Base-by-base conservation (phyloP, 768 basidiomycete genomes). In the Tephrocybe rancida region DNA sequence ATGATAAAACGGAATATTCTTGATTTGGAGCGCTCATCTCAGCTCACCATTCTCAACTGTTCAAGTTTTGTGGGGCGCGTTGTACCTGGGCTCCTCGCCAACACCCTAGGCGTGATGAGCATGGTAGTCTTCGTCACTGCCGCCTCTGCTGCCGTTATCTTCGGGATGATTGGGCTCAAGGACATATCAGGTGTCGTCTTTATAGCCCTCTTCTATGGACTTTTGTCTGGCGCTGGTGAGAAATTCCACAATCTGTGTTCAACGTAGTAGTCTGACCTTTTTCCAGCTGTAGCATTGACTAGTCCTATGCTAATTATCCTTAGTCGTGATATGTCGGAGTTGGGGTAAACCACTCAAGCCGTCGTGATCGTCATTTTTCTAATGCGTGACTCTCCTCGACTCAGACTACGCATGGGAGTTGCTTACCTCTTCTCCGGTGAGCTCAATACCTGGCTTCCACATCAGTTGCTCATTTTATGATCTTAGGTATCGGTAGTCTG, bases 131-230 rank as follows among this genome's bases (percentile, higher is more conserved):
- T 64, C 0, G 58, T 64, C 3, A 64, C 63, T n/a, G 52, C 66
- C 11, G 56, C 57, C 22, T 70, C 63, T 44, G 63, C 64, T 30
- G 60, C 60, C 25, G 50, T 75, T 32, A 66, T 74, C 2, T 73
- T 75, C 45, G 64, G 64, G 2, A 67, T 79, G 61, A 64, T 73
- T 22, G 72, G 64, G 5, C 54, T 74, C 38, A 68, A 61, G 22
- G 60, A 52, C 24, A 56, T 67, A 9, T 65, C 62, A 0, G 65
- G 71, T 25, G 62, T 72, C n/a, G 63, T 71, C 24, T 55, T 69
- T 8, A 67, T 80, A 38, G 67, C 70, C 5, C 54, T 76, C 5
- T 52, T 79, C 3, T 78, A 71, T 52, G 78, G 78, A 1, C 72
- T 76, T 49, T 74, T 71, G 16, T 66, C 72, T 5, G 74, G 73